Conservation (phyloP, 1,284 basidiomycete species). For the Naganishia albida region DNA sequence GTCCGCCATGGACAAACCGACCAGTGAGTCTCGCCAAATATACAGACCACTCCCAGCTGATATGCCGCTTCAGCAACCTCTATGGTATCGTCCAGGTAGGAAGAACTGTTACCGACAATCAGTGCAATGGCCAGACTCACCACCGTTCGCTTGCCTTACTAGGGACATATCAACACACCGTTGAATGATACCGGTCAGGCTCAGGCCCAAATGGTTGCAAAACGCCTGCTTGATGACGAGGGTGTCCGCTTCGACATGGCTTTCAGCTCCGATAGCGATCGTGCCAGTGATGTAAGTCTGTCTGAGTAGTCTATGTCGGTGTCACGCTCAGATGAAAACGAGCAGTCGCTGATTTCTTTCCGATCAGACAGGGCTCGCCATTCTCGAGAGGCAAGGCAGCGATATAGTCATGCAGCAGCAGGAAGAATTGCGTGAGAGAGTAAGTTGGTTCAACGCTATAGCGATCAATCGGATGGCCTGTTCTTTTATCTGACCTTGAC, state of each 20-base stretch:
- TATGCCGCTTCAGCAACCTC: conserved; percentile 41
- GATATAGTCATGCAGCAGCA: conserved; percentile 17
- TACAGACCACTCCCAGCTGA: too few species aligned
- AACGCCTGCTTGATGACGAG: conserved; percentile 34
- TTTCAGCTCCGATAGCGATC: conserved; percentile 40
- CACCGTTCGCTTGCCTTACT: neutral
- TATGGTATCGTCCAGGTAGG: conserved; percentile 47
- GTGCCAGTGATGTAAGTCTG: conserved; percentile 47
- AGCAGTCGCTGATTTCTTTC: neutral
- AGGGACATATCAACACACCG: conserved; percentile 49
- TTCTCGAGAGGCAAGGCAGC: conserved; percentile 18
- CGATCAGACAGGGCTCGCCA: conserved; percentile 28
- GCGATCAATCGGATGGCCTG: too few species aligned
- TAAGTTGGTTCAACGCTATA: neutral
- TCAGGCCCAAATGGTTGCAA: conserved; percentile 41
- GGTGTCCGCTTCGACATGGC: conserved; percentile 39
- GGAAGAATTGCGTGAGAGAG: conserved; percentile 29
- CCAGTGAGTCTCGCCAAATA: conserved; percentile 29
- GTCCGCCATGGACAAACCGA: conserved; percentile 25
- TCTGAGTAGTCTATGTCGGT: neutral
- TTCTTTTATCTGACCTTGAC: neutral
- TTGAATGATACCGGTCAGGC: conserved; percentile 47
- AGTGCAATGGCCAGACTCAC: too few species aligned
- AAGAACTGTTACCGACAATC: neutral
- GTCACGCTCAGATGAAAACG: too few species aligned